Evolutionary conservation across 2,329 filamentous ascomycete species (phyloP), one percentile per base, ranked within the genome.

Genomic region (Lasiodiplodia hormozganensis): DNA sequence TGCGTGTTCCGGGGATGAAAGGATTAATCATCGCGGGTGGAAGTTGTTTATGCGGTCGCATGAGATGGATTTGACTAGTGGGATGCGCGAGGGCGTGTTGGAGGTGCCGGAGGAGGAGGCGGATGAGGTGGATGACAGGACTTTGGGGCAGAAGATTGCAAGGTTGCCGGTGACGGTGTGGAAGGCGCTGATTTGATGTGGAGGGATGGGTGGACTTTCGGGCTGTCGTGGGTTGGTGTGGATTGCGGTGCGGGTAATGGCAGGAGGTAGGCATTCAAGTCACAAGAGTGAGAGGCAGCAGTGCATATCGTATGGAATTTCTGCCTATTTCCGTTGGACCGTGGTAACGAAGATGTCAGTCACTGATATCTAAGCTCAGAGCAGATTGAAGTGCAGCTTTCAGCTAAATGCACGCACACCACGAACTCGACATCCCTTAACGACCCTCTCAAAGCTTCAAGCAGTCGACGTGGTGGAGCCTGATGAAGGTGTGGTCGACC

Each of bases 401-500:
- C 25, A 6, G 25, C 25, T 28, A 28, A 6, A 28, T 28, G 4
- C 4, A 28, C 25, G 25, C 25, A 6, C 25, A 28, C 4, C 25
- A 28, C 4, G 25, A 28, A 28, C 4, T 28, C 25, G 25, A 28
- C 25, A 4, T 25, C 25, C 25, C 4, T 25, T 25, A 25, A 25
- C 25, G 4, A 2, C 16, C 16, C 18, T 2, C 40, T 47, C 40
- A 47, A 49, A 75, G 56, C 8, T 62, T 25, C 31, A 47, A 47
- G 65, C 75, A 77, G 1, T 66, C 51, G 8, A 81, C 47, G 14
- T 77, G 75, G 47, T 81, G 79, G 38, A 80, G 80, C 72, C 82
- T 80, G 10, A 82, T 73, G 54, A 82, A 83, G 0, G 79, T 77
- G n/a, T 77, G 75, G 31, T 78, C 79, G 31, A 82, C 68, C 25